A percentile compares a stretch with the other conserved stretches of the same genome.
Conservation (phyloP, 306 rosid genomes). For the Inga leiocalycina region DNA sequence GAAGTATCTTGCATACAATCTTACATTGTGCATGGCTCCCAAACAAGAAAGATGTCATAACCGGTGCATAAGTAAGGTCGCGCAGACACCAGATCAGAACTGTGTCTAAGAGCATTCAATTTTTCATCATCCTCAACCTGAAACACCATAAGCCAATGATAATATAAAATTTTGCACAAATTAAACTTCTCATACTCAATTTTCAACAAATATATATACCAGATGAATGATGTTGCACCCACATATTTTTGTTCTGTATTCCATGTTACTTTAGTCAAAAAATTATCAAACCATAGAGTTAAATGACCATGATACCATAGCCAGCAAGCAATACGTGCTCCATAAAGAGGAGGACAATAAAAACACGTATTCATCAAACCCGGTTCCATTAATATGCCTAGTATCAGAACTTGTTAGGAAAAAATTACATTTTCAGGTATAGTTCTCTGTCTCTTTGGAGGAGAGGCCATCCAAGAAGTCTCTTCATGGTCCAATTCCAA, state of each 20-base stretch:
- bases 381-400: background rate
- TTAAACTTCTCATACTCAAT: background rate
- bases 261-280: constrained; percentile 6
- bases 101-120: constrained; percentile 37
- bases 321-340: constrained; percentile 3
- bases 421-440: constrained; percentile 52
- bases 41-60: constrained; percentile 86
- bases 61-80: constrained; percentile 92
- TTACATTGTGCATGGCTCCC: constrained; percentile 98
- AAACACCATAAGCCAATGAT: constrained; percentile 31
- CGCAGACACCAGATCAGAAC: constrained; percentile 33
- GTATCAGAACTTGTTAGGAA: background rate
- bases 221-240: constrained; percentile 23
- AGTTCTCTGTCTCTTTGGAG: constrained; percentile 69
- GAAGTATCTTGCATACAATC: constrained; percentile 30
- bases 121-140: constrained; percentile 61
- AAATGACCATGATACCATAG: background rate
- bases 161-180: constrained; percentile 20
- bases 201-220: constrained; percentile 1
- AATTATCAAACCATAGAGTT: constrained; percentile 6
- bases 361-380: constrained; percentile 1
- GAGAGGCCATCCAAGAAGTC: constrained; percentile 44
- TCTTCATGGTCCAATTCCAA: constrained; percentile 42
- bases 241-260: background rate
- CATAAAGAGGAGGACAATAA: background rate